phyloP scores from a whole-genome alignment of 495 filamentous ascomycete genomes.

The Penicillium paxilli region DNA sequence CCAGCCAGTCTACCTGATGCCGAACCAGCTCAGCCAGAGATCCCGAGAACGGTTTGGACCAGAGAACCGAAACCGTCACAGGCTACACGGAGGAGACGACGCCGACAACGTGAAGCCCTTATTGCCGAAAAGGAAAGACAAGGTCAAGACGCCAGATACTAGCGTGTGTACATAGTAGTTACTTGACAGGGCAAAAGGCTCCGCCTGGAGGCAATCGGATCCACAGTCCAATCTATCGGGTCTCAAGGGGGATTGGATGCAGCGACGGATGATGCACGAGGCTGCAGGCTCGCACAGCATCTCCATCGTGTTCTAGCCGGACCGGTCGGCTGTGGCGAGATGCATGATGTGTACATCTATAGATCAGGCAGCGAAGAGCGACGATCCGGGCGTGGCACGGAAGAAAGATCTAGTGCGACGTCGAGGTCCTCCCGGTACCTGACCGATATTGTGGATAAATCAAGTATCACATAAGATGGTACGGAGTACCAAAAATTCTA shows the following conservation, averaged over 20 bases:
- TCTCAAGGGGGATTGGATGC: background rate
- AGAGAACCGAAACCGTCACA: background rate
- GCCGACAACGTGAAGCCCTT: background rate
- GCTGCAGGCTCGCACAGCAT: conserved; percentile 2
- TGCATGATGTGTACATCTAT: background rate
- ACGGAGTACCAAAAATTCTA: background rate
- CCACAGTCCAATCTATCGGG: background rate
- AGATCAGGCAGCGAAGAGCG: background rate
- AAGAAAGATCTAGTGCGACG: conserved; percentile 3
- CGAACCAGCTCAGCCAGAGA: background rate
- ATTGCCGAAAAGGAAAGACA: background rate
- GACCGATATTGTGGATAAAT: background rate
- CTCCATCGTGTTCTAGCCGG: background rate
- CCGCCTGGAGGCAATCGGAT: background rate
- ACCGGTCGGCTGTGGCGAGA: background rate
- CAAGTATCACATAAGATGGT: background rate
- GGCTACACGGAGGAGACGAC: background rate
- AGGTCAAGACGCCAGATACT: background rate
- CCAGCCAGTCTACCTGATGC: background rate
- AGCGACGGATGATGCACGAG: background rate
- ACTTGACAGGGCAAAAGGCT: background rate
- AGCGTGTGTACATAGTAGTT: too few relatives aligned
- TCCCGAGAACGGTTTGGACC: background rate
- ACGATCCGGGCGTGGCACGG: background rate
- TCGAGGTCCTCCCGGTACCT: background rate